Evolutionary conservation across 2,329 filamentous ascomycete genomes (phyloP), one percentile per base, ranked within the genome.

Genomic region (Aspergillus awamori): DNA sequence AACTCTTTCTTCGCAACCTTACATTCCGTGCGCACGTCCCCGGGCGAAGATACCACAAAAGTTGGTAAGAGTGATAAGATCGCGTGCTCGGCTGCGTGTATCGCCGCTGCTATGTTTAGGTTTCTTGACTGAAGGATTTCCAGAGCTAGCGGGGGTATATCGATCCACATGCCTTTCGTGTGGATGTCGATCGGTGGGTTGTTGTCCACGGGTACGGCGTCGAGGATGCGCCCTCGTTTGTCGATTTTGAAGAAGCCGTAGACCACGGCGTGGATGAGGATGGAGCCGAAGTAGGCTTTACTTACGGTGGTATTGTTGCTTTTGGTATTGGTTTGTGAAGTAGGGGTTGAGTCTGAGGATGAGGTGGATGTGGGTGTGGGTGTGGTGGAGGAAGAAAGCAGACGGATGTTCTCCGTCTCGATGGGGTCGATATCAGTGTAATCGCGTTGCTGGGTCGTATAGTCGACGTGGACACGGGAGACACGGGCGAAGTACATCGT

Each of bases 171-270:
- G 41, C 93, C 95, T 74, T 95, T 96, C 69, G 87, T 91, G 72
- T 89, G 85, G 3, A 93, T 86, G 53, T 95, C 86, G 55, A 98
- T 92, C 0, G 95, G 93, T 3, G 94, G 93, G 67, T 97, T 97
- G 74, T 97, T 92, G 22, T 8, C 10, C 17, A 98, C 93, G 62
- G 94, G 87, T 0, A 98, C 89, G 2, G 94, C 94, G 74, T 99
- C 95, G 13, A 98, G 85, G 60, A 98, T 91, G 2, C 92, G 87
- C 1, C 90, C 86, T 67, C 87, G 89, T 72, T 89, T 90, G 76
- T 98, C 93, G n/a, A 97, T 81, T 74, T 98, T 98, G 84, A 97
- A 98, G 80, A 95, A 99, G 2, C 95, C 95, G 74, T 96, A 98
- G 2, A 99, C 93, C 30, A 91, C 89, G 67, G 94, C 90, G 65